phyloP scores from a whole-genome alignment of 148 eudicot genomes.

The Polygonum maritimum region DNA sequence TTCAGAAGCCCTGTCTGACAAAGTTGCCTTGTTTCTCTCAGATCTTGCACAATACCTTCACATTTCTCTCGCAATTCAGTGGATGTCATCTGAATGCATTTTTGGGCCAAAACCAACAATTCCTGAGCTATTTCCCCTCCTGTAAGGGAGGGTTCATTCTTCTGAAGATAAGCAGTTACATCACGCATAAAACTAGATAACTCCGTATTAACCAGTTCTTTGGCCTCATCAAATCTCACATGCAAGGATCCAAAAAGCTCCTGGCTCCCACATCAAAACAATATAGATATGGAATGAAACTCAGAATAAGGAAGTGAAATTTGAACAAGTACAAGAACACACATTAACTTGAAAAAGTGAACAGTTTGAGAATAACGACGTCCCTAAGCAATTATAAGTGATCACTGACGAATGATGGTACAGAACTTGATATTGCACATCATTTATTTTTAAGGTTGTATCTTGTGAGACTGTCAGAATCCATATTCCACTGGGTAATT shows the following conservation, averaged over 20 bases:
- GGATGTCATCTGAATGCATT: conserved; percentile 36
- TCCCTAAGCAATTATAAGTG: not conserved
- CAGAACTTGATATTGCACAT: not conserved
- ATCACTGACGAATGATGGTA: not conserved
- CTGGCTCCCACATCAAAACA: conserved; percentile 23
- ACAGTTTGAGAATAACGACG: not conserved
- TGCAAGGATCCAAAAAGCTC: conserved; percentile 48
- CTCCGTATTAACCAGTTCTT: conserved; percentile 44
- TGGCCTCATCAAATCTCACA: conserved; percentile 54
- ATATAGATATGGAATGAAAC: not conserved
- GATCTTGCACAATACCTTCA: conserved; percentile 48
- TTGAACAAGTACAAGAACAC: not conserved
- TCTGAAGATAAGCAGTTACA: conserved; percentile 27
- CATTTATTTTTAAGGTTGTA: not conserved
- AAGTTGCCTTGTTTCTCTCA: conserved; percentile 42
- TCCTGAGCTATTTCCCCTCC: conserved; percentile 33
- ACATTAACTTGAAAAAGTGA: not conserved
- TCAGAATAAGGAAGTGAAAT: not conserved
- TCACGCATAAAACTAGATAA: conserved; percentile 38
- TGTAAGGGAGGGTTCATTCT: conserved; percentile 23
- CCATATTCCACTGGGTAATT: not conserved
- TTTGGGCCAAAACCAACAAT: conserved; percentile 35
- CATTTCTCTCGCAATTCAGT: conserved; percentile 41
- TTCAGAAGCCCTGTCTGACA: conserved; percentile 39
- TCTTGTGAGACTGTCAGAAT: not conserved